Evolutionary conservation across 345 rosid species (phyloP), one percentile per base, ranked within the genome.

Genomic region (Raphanus sativus): DNA sequence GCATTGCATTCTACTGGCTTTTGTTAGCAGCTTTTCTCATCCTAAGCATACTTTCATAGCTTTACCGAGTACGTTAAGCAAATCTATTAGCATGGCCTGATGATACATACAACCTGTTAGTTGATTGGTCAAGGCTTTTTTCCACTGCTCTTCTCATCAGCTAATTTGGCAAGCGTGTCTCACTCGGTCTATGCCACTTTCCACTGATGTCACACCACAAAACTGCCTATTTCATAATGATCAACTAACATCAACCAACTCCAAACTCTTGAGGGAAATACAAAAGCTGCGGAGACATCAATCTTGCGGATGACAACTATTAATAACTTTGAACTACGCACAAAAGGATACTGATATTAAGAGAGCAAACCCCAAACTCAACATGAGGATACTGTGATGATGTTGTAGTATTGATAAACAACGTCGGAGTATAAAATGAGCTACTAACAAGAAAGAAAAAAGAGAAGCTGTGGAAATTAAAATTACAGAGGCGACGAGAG

Each of bases 51-150:
- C 74, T 83, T 58, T 86, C 87, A 34, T 73, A 28, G 86, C 70
- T 66, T 81, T 67, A 24, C 86, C 75, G 45, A 38, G 75, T 13
- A 82, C 63, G 60, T 65, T 79, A 70, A 86, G 66, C 32, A 89
- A 55, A 82, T 3, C 87, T 85, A 48, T 70, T 74, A 3, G 83
- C 87, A 58, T 82, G 87, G 82, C 69, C 86, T 86, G 32, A 84
- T 86, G 32, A 84, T 87, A 84, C 88, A 87, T 7, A 28, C 62
- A 30, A 36, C 89, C 82, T 1, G 85, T 81, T 77, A 55, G 13
- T 8, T 17, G 21, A 21, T 21, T 21, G 26, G 21, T 15, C 25
- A 15, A 32, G 2, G 30, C 30, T 17, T 15, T 6, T 55, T 17
- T 21, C 10, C 12, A 55, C 60, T 17, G 5, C 60, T 32, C 36